Base-by-base conservation (phyloP, 108 stramenopile species). In the Phaeodactylum tricornutum region DNA sequence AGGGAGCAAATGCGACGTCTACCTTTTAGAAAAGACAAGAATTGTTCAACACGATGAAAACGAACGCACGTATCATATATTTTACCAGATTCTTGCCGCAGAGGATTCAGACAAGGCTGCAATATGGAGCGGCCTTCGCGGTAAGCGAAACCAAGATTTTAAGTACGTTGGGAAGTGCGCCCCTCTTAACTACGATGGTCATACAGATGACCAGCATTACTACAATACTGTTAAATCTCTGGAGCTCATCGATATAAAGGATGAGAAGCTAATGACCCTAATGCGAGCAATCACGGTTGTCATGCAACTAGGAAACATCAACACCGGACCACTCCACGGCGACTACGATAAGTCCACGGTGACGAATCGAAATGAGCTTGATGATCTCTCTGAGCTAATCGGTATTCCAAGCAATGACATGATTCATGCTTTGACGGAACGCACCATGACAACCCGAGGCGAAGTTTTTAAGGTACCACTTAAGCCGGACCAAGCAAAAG, bases 41-140 rank as follows among this genome's bases (percentile, higher is more conserved):
- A 92, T 99, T 29, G 92, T 88, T 3, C 49, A 70, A 20, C 96
- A 97, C 60, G 77, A 92, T 31, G 71, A 88, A 49, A 91, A 88
- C 0, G 99, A 99, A 67, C 56, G 99, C 27, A 98, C 96, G 49
- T 99, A 92, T 71, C 99, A 99, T 61, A 85, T 98, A 15, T 99
- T 99, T 53, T 99, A 99, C 67, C 95, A 98, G 69, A 56, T 97
- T 11, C 50, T 94, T n/a, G 87, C 88, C 12, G 93, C 92, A 32
- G 74, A 79, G 8, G 81, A 84, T 32, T 59, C 66, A n/a, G 50
- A 50, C 24, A 91, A 84, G 46, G 50, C 47, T 9, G 40, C 47
- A 28, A 79, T 91, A 16, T 91, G 88, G 88, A 69, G 64, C 27
- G 81, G 84, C 0, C 63, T 91, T n/a, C 63, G 61, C 20, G 77